Base-by-base conservation (phyloP, 768 basidiomycete genomes). In the Mycena vulgaris region DNA sequence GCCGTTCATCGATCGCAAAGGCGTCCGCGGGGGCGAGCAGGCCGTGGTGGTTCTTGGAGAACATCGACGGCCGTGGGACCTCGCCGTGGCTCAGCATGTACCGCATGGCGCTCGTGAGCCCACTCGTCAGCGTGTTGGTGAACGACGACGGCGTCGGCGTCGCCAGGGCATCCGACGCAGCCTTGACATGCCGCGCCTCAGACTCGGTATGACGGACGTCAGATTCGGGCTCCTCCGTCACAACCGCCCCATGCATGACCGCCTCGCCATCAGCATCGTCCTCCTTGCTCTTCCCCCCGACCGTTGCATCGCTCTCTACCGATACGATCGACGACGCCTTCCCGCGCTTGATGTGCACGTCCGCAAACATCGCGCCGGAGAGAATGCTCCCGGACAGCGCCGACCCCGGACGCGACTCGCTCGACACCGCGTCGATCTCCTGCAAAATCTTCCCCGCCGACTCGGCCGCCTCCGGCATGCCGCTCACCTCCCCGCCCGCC, bases 1-100 rank as follows among this genome's bases (percentile, higher is more conserved):
- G 94, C 25, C 88, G 87, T 17, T 92, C 90, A 75, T 93, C 92
- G 37, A 92, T 89, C 5, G 77, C 75, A 16, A 79, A 77, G 14
- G 81, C 81, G 40, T 85, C 84, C 19, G 79, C 78, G 0, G 82
- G 75, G 9, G 77, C 78, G 17, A 90, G 82, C 17, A 89, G 80
- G 7, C 86, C 88, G 68, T 90, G 88, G 56, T 88, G 88, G 56
- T 80, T 80, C 70, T 83, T 86, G 6, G 78, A 69, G 0, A 86
- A 83, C n/a, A 83, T 75, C 3, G 78, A 51, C 2, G 83, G 74
- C 5, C 78, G 81, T 5, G 80, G 77, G 0, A 76, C 63, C 1
- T 83, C 81, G 11, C 80, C 82, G 27, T 62, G 74, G 62, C 78
- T 87, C 51, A 89, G 79, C 64, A 93, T 80, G 72, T 85, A 89